Conservation (phyloP, 139 green algal genomes). For the Zygnema circumcarinatum region DNA sequence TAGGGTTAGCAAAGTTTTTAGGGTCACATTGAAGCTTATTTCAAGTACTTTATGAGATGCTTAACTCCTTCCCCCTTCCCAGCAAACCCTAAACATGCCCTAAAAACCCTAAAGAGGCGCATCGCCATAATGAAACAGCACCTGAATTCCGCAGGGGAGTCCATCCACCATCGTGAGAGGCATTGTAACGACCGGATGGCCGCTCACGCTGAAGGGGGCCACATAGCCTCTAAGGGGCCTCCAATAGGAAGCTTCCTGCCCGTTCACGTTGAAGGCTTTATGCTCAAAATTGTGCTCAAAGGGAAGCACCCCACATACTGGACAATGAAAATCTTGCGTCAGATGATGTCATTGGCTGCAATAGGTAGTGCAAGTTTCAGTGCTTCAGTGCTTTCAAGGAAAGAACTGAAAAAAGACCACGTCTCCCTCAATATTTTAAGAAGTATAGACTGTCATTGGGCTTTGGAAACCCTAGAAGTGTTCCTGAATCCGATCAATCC, state of each 20-base stretch:
- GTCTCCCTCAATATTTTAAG: not conserved
- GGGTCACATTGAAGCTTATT: not conserved
- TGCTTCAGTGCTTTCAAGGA: not conserved
- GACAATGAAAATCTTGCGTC: too few relatives aligned
- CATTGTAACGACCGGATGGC: slow-evolving; percentile 40
- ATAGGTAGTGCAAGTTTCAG: not conserved
- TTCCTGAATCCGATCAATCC: too few relatives aligned
- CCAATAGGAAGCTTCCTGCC: slow-evolving; percentile 2
- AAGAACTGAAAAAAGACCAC: not conserved
- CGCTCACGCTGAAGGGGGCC: not conserved
- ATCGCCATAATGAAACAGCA: not conserved
- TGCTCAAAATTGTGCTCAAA: slow-evolving; percentile 43
- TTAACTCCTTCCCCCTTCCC: too few relatives aligned
- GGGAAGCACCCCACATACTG: slow-evolving; percentile 23
- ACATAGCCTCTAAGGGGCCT: slow-evolving; percentile 4
- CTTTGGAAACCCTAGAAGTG: too few relatives aligned
- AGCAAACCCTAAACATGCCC: not conserved
- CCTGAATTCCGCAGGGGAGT: slow-evolving; percentile 38
- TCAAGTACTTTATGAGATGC: too few relatives aligned
- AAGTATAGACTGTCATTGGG: too few relatives aligned
- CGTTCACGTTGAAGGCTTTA: slow-evolving; percentile 15
- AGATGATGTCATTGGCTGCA: not conserved
- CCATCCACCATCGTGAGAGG: slow-evolving; percentile 17
- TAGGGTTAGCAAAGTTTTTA: not conserved
- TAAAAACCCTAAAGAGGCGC: slow-evolving; percentile 1